These are phyloP conservation scores for Nemania serpens DNA, from an alignment of 2,329 filamentous ascomycete genomes.

Conservation along the genomic window DNA sequence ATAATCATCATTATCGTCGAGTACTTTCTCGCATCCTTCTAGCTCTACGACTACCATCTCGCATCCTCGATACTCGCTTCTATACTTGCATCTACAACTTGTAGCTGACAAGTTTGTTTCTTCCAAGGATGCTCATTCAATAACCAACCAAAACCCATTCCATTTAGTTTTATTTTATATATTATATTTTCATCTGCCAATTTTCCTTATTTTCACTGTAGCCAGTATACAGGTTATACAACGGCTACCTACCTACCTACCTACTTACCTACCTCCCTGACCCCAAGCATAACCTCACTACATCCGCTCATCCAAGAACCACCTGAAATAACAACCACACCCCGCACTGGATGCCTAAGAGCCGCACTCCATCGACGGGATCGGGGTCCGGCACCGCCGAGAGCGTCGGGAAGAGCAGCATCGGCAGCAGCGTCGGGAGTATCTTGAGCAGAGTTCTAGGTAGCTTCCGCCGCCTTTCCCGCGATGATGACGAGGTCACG, in stretches of 20 bases:
- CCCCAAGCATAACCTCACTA: neutral
- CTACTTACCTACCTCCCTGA: too few species aligned
- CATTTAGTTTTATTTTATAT: too few species aligned
- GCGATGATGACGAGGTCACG: neutral
- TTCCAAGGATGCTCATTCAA: too few species aligned
- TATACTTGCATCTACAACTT: too few species aligned
- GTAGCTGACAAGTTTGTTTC: too few species aligned
- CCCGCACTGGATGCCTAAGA: conserved; percentile 7
- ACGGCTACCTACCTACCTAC: neutral
- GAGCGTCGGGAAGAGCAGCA: conserved; percentile 1
- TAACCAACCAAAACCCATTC: too few species aligned
- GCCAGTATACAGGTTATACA: conserved; percentile 19
- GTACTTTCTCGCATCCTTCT: neutral
- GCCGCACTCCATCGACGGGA: conserved; percentile 3
- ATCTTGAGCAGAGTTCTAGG: conserved; percentile 18
- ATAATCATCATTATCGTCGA: too few species aligned
- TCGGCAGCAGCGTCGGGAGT: conserved; percentile 5
- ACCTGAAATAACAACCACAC: neutral
- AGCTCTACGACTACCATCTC: neutral
- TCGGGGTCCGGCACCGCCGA: neutral
- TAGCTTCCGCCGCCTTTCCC: conserved; percentile 6
- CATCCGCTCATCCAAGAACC: neutral
- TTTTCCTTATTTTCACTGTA: neutral
- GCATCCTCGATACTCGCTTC: neutral
- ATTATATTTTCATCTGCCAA: too few species aligned